These are phyloP conservation scores for Anthoceros angustus DNA, from an alignment of 225 moss, liverwort and hornwort species.

Conservation along the genomic window DNA sequence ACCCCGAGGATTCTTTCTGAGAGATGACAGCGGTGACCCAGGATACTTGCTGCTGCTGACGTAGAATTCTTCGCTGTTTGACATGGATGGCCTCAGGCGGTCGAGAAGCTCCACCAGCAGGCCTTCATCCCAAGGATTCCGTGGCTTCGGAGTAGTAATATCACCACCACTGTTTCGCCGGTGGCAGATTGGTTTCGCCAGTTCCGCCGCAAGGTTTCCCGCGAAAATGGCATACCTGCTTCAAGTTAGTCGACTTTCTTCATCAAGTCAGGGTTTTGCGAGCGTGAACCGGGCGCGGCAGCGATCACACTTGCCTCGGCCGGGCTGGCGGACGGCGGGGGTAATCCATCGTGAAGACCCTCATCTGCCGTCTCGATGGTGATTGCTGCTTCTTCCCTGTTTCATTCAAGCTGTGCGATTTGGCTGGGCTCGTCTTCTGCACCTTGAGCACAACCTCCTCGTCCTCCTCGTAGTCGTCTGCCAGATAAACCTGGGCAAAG, in stretches of 20 bases:
- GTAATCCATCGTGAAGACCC: too few relatives aligned
- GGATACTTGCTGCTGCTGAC: constrained; percentile 47
- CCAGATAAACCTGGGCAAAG: constrained; percentile 83
- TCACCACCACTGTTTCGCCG: too few relatives aligned
- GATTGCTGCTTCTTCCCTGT: background rate
- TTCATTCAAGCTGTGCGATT: background rate
- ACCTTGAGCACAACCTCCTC: constrained; percentile 39
- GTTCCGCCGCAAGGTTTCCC: too few relatives aligned
- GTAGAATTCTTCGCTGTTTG: constrained; percentile 51
- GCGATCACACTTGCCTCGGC: too few relatives aligned
- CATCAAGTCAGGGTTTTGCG: too few relatives aligned
- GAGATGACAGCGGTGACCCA: constrained; percentile 42
- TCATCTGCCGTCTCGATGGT: background rate
- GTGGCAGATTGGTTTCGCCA: too few relatives aligned
- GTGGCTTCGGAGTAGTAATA: background rate
- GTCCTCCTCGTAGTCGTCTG: constrained; percentile 44
- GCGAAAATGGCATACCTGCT: too few relatives aligned
- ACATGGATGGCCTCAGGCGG: constrained; percentile 31
- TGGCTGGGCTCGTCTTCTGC: too few relatives aligned
- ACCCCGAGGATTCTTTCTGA: constrained; percentile 53
- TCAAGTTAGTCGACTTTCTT: too few relatives aligned
- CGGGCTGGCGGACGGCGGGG: too few relatives aligned
- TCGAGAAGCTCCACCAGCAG: constrained; percentile 37
- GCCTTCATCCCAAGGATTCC: constrained; percentile 75
- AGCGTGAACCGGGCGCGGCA: too few relatives aligned